These are phyloP conservation scores for Cryptococcus maquisensis DNA, from an alignment of 1,284 basidiomycete genomes.

Conservation along the genomic window DNA sequence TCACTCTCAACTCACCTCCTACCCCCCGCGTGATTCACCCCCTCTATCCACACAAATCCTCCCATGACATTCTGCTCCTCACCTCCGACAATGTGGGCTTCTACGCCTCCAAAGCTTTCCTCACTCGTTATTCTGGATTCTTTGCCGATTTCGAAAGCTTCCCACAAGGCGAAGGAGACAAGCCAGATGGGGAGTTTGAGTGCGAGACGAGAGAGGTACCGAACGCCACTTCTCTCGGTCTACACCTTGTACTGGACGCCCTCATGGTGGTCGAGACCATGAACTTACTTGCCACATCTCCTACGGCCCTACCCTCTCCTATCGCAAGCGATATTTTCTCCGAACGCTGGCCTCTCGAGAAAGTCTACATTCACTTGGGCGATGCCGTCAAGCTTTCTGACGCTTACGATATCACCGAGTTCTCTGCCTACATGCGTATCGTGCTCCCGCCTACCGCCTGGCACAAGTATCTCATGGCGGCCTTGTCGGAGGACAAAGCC, in stretches of 20 bases:
- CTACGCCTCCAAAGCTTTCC: neutral
- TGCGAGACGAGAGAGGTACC: neutral
- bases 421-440: neutral
- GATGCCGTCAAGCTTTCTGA: constrained; percentile 2
- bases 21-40: neutral
- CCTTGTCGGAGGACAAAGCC: neutral
- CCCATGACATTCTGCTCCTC: neutral
- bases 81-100: constrained; percentile 1
- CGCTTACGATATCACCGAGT: constrained; percentile 2
- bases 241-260: neutral
- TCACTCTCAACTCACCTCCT: too few species aligned
- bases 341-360: neutral
- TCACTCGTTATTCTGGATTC: neutral
- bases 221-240: neutral
- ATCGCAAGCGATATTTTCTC: neutral
- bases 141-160: neutral
- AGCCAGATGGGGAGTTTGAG: neutral
- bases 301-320: neutral
- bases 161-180: neutral
- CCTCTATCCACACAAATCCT: neutral
- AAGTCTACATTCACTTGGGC: neutral
- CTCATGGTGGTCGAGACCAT: neutral
- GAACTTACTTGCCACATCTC: neutral
- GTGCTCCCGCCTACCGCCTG: neutral
- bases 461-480: neutral